These are phyloP conservation scores for Trifolium pratense DNA, from an alignment of 306 rosid species.

Conservation along the genomic window DNA sequence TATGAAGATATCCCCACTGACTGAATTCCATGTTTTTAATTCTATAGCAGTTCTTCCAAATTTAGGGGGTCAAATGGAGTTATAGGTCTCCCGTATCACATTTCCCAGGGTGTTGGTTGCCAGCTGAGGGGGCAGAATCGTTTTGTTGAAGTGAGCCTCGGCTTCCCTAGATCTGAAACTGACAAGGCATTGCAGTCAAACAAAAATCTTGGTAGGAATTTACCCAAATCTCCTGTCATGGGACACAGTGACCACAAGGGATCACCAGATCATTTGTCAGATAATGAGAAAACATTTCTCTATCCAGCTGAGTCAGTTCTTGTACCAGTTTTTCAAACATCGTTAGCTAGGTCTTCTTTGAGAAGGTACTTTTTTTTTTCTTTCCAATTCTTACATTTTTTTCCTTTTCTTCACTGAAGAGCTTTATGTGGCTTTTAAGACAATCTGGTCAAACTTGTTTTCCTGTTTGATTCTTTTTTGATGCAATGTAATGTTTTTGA, in stretches of 20 bases:
- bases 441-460: slow-evolving; percentile 24
- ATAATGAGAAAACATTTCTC: slow-evolving; percentile 73
- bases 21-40: slow-evolving; percentile 32
- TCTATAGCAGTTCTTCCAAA: slow-evolving; percentile 70
- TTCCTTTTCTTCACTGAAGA: slow-evolving; percentile 26
- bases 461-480: slow-evolving; percentile 21
- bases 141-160: slow-evolving; percentile 90
- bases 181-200: slow-evolving; percentile 58
- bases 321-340: slow-evolving; percentile 79
- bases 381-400: too few relatives aligned
- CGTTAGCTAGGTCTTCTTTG: slow-evolving; percentile 81
- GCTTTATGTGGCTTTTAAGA: slow-evolving; percentile 19
- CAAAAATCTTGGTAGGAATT: slow-evolving; percentile 52
- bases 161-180: slow-evolving; percentile 68
- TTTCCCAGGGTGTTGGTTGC: slow-evolving; percentile 83
- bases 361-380: slow-evolving; percentile 61
- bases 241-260: slow-evolving; percentile 81
- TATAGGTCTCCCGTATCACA: slow-evolving; percentile 77
- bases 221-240: slow-evolving; percentile 53
- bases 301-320: slow-evolving; percentile 94
- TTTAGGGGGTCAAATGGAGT: slow-evolving; percentile 70
- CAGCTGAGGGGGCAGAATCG: slow-evolving; percentile 83
- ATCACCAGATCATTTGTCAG: slow-evolving; percentile 54
- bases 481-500: slow-evolving; percentile 6
- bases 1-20: slow-evolving; percentile 29